phyloP scores from a whole-genome alignment of 176 grass and related monocot genomes.

The Canna indica region DNA sequence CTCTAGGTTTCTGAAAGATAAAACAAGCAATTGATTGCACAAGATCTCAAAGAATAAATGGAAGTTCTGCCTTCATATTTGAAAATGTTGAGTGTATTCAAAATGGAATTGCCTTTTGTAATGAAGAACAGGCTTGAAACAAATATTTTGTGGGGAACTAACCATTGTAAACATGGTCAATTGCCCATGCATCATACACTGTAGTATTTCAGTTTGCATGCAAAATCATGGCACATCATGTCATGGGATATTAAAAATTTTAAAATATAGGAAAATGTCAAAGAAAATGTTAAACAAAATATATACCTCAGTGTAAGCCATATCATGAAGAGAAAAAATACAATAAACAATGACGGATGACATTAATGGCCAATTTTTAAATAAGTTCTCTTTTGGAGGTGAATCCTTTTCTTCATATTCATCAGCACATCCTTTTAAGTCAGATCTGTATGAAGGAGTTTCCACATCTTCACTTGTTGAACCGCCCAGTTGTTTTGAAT shows the following conservation, averaged over 20 bases:
- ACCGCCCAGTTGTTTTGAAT: slow-evolving; percentile 10
- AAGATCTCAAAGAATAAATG: no score
- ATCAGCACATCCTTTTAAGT: slow-evolving; percentile 21
- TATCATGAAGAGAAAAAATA: slow-evolving; percentile 83
- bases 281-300: neutral
- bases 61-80: no score
- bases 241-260: neutral
- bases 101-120: neutral
- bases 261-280: neutral
- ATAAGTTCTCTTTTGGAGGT: slow-evolving; percentile 30
- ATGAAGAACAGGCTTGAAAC: neutral
- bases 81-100: no score
- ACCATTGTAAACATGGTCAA: neutral
- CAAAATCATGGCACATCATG: neutral
- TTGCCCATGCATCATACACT: neutral
- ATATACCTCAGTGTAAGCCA: slow-evolving; percentile 77
- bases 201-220: neutral
- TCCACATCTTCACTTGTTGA: slow-evolving; percentile 17
- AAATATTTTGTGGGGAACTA: neutral
- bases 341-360: slow-evolving; percentile 75
- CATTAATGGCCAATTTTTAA: slow-evolving; percentile 74
- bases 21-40: neutral
- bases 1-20: neutral
- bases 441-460: slow-evolving; percentile 27
- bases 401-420: slow-evolving; percentile 13